Evolutionary conservation across 2,329 filamentous ascomycete species (phyloP), one percentile per base, ranked within the genome.

Genomic region (Fusarium austroafricanum): DNA sequence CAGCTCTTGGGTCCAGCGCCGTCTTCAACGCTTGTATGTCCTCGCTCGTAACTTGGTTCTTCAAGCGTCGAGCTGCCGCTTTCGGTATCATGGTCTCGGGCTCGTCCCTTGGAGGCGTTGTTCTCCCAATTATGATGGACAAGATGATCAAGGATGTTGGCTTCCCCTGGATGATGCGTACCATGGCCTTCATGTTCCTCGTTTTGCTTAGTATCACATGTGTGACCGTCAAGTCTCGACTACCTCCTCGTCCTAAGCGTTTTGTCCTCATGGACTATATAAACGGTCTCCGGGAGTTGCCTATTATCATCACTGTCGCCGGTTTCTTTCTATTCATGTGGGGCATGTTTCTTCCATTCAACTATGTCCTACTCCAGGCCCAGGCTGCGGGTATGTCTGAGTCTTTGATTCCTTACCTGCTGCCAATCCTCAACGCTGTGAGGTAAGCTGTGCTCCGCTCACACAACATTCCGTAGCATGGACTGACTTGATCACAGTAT

Each of bases 91-190:
- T 83, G 68, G 83, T 84, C 4, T 81, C 84, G 4, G 87, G 87
- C 8, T 85, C 83, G 0, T 85, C 83, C 6, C 67, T 88, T 8
- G 87, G 86, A 4, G 87, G 87, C 23, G 79, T 83, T 44, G 79
- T 87, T 15, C 87, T 92, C 57, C 78, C 91, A 47, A 88, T 92
- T 65, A 83, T 92, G 61, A 83, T 81, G 55, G 78, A 87, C 61
- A 81, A 87, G 62, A 80, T 90, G 62, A 83, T 86, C 35, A 79
- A 81, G 28, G 37, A 59, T 4, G 75, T 83, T 38, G 82, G 82
- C 0, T 84, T 83, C 67, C 79, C 78, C 5, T 86, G 83, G 83
- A 80, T 83, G 63, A 83, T 86, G 44, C 80, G 84, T 39, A 77
- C 77, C 18, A 75, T 83, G 55, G 83, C 80, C 1, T 84, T 85